Evolutionary conservation across 805 yeast genomes (phyloP), one percentile per base, ranked within the genome.

Genomic region (Candida ipomoeae): DNA sequence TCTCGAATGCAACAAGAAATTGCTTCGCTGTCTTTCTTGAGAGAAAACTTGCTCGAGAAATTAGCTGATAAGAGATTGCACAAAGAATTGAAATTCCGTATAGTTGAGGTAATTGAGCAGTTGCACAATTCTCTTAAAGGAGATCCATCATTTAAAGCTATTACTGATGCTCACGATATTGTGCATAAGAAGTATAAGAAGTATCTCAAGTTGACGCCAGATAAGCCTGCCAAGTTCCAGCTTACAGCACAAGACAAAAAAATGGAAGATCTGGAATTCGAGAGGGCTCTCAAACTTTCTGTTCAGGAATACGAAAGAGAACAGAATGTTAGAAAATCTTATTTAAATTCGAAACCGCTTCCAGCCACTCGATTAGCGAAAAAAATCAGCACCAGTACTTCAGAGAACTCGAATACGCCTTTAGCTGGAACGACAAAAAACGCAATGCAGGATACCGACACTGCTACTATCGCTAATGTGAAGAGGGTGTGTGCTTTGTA

Each of bases 401-500:
- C 31, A 15, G 21, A 26, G 8, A 21, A 11, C 10, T 18, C 35
- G 20, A 14, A 23, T 5, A 29, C n/a, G 46, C n/a, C 20, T 14
- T 10, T 20, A 6, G 20, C 38, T 20, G 37, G 40, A 33, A 10
- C 32, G 18, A 29, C 23, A 18, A 6, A 33, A 42, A 6, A 11
- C 32, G n/a, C 35, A 18, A 20, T 26, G 37, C 37, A 48, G 26
- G 49, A 35, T 11, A 17, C 40, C 13, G 53, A 46, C 6, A 49
- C 53, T 6, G 76, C 57, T 69, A 66, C 74, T 6, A 70, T 73
- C 39, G 74, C 77, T 8, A 71, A 69, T 4, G 73, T 85, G 10
- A 76, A 83, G 2, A 79, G 84, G 55, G 98, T 92, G 1, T 78
- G 85, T 44, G 97, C 98, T 0, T 70, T 94, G 46, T 94, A 89